Percentiles rank a stretch among this genome's conserved stretches.
These are phyloP conservation scores for Clitopilus hobsonii DNA, from an alignment of 768 basidiomycete species.

Conservation along the genomic window DNA sequence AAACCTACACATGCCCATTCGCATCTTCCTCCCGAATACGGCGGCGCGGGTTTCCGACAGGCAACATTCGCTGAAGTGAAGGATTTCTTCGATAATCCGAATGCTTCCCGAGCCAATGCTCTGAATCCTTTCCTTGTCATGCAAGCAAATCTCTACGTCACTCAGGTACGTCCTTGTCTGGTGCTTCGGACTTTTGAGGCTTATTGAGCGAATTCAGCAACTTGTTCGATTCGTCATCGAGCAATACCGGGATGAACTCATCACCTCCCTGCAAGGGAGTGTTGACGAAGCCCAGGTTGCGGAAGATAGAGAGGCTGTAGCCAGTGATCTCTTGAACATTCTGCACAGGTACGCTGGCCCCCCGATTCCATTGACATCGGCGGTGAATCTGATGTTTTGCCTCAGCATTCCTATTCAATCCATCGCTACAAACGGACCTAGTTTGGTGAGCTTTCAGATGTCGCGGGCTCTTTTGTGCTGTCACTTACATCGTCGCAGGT, in stretches of 20 bases:
- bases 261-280: slow-evolving; percentile 60
- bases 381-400: slow-evolving; percentile 3
- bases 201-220: slow-evolving; percentile 51
- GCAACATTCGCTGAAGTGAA: slow-evolving; percentile 85
- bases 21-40: slow-evolving; percentile 53
- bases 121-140: slow-evolving; percentile 88
- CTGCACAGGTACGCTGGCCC: slow-evolving; percentile 58
- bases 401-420: slow-evolving; percentile 86
- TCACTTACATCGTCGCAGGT: slow-evolving; percentile 42
- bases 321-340: slow-evolving; percentile 81
- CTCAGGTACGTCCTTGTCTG: slow-evolving; percentile 55
- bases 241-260: slow-evolving; percentile 85
- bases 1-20: slow-evolving; percentile 50
- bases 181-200: neutral
- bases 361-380: neutral
- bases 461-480: neutral
- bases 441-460: slow-evolving; percentile 43
- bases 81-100: slow-evolving; percentile 89
- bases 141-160: slow-evolving; percentile 91
- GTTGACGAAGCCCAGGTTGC: slow-evolving; percentile 62
- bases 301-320: slow-evolving; percentile 78
- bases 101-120: slow-evolving; percentile 79
- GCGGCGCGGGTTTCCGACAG: slow-evolving; percentile 71
- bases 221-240: slow-evolving; percentile 89
- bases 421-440: slow-evolving; percentile 85